Base-by-base conservation (phyloP, 495 filamentous ascomycete genomes). In the Physcia stellaris region DNA sequence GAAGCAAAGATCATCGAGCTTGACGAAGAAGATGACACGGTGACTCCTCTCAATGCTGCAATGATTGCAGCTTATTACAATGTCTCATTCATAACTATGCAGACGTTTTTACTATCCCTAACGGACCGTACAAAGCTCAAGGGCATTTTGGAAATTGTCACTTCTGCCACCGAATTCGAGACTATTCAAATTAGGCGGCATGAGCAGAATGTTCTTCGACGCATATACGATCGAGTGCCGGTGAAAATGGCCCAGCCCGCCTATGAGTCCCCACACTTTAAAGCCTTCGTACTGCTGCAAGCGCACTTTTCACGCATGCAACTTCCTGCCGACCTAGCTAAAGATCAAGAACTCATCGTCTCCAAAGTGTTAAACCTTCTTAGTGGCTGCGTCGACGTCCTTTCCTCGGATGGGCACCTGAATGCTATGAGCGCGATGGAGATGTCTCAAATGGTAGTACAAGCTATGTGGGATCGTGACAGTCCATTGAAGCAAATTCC, bases 51-150 rank as follows among this genome's bases (percentile, higher is more conserved):
- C 45, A 95, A 99, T 48, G 80, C 90, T 1, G 88, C 88, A 26
- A 94, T 92, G 83, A 96, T 99, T 53, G 86, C 84, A 5, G 86
- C 90, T 2, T 96, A 96, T 63, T 99, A 96, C 71, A 95, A 95
- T 56, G 94, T 99, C 45, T 96, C 92, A 13, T 94, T 95, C 62
- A 80, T 94, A 59, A 99, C 90, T 17, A 96, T 96, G 90, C 87
- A 99, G 61, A 99, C 92, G 4, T 93, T 96, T 70, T 65, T 96
- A n/a, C 68, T 96, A n/a, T 96, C 92, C 17, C 66, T 99, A 21
- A 85, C 70, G 2, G 76, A 72, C 29, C 81, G 79, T 40, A 94
- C 85, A 3, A 95, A 93, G 62, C 73, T 96, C 41, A 96, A 95
- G 67, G 83, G 82, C 28, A 90, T 99, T 23, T 63, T 99, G 35